Conservation (phyloP, 1,284 basidiomycete genomes). For the Marasmius sp. region DNA sequence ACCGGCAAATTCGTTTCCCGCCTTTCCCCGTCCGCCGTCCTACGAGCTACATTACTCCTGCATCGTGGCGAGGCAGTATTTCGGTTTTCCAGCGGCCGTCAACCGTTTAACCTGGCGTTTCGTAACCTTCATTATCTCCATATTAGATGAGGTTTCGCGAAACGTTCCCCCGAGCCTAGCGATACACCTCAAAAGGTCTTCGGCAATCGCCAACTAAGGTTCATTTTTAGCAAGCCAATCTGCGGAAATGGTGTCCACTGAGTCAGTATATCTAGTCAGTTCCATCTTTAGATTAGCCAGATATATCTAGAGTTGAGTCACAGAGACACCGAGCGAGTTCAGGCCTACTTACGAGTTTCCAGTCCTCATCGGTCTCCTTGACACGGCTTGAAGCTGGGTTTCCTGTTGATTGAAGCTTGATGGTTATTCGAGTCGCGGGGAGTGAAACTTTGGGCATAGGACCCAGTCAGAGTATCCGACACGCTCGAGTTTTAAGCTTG, state of each 20-base stretch:
- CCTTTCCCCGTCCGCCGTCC: too few relatives aligned
- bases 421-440: neutral
- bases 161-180: neutral
- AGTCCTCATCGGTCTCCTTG: neutral
- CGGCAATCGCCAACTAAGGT: slow-evolving; percentile 19
- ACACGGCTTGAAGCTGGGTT: neutral
- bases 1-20: too few relatives aligned
- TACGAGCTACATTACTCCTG: too few relatives aligned
- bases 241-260: slow-evolving; percentile 20
- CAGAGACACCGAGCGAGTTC: neutral
- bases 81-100: slow-evolving; percentile 15
- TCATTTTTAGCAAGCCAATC: slow-evolving; percentile 22
- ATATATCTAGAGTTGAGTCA: neutral
- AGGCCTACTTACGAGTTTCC: neutral
- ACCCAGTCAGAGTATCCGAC: slow-evolving; percentile 19
- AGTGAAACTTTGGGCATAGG: slow-evolving; percentile 16
- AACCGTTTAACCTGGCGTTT: slow-evolving; percentile 14
- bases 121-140: slow-evolving; percentile 16
- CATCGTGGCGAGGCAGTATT: slow-evolving; percentile 30
- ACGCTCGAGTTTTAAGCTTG: too few relatives aligned
- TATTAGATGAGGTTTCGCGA: neutral
- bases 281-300: slow-evolving; percentile 10
- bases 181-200: slow-evolving; percentile 8
- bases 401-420: slow-evolving; percentile 3
- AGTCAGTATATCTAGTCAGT: slow-evolving; percentile 10